phyloP scores from a whole-genome alignment of 441 rosid species.

The Euphorbia schlechtendalii region DNA sequence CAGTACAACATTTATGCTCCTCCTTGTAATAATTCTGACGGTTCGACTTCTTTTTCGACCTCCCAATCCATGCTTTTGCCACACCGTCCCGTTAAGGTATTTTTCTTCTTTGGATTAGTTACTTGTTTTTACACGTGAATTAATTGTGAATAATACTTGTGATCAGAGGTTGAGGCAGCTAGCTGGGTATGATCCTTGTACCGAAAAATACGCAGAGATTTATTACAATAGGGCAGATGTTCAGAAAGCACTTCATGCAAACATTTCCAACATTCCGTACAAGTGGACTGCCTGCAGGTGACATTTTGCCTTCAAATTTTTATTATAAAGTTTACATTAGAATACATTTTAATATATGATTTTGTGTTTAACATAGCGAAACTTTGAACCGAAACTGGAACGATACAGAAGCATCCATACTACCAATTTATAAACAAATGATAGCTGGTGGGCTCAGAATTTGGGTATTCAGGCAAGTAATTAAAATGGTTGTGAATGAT shows the following conservation, averaged over 20 bases:
- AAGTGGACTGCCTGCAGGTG: constrained; percentile 99
- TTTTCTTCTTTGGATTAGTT: no score
- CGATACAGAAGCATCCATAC: constrained; percentile 67
- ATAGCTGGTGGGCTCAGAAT: constrained; percentile 68
- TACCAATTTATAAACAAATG: constrained; percentile 84
- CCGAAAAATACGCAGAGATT: constrained; percentile 91
- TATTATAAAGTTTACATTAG: no score
- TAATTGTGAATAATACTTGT: no score
- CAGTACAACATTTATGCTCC: constrained; percentile 90
- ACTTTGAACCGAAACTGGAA: constrained; percentile 85
- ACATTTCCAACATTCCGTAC: constrained; percentile 60
- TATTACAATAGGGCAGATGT: constrained; percentile 92
- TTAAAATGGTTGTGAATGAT: no score
- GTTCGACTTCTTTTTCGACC: constrained; percentile 28
- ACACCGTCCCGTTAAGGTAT: constrained; percentile 50
- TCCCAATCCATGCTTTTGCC: constrained; percentile 54
- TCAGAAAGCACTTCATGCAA: constrained; percentile 85
- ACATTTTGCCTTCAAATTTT: no score
- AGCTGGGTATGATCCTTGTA: constrained; percentile 93
- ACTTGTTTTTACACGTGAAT: no score
- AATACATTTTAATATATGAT: no score
- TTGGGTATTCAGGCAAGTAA: constrained; percentile 84
- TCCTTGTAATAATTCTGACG: constrained; percentile 83
- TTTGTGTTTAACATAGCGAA: constrained; percentile 43
- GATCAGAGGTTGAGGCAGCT: constrained; percentile 41